Base-by-base conservation (phyloP, 73 alveolate genomes). In the Symbiodinium natans region DNA sequence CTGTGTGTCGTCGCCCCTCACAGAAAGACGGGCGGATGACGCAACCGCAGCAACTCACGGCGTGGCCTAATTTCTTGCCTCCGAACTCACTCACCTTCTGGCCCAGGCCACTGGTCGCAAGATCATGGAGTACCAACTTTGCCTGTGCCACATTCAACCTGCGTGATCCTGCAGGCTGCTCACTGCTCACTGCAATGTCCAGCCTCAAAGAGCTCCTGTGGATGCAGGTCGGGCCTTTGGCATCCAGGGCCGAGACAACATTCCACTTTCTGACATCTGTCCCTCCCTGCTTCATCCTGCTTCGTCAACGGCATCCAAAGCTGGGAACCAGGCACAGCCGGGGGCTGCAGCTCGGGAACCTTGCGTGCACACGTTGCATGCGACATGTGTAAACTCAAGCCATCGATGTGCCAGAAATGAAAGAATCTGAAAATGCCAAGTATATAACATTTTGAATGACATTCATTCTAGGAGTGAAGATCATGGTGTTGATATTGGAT, bases 281-380 rank as follows among this genome's bases (percentile, higher is more conserved):
- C n/a, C n/a, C n/a, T n/a, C n/a, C n/a, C n/a, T n/a, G n/a, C n/a
- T n/a, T n/a, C n/a, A n/a, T n/a, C n/a, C n/a, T n/a, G n/a, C n/a
- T n/a, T n/a, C n/a, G n/a, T n/a, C n/a, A n/a, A n/a, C n/a, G n/a
- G n/a, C n/a, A n/a, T n/a, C n/a, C n/a, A 19, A 25, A 1, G 3
- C 77, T 63, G 38, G 87, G 56, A 13, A 27, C 43, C 86, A 21
- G 27, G 54, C 97, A 82, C 97, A 0, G 31, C 31, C 1, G 97
- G 97, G 15, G 97, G 97, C 38, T 85, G 97, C 87, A 90, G 88
- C 46, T 90, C 97, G 5, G 88, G 97, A 29, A 90, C 97, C 97
- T 90, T 34, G 88, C 46, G 19, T 73, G 41, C 11, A 33, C 29
- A 73, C 13, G n/a, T n/a, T n/a, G n/a, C n/a, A n/a, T n/a, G n/a